Evolutionary conservation across 306 rosid genomes (phyloP).

Genomic region (Glycine tomentella): DNA sequence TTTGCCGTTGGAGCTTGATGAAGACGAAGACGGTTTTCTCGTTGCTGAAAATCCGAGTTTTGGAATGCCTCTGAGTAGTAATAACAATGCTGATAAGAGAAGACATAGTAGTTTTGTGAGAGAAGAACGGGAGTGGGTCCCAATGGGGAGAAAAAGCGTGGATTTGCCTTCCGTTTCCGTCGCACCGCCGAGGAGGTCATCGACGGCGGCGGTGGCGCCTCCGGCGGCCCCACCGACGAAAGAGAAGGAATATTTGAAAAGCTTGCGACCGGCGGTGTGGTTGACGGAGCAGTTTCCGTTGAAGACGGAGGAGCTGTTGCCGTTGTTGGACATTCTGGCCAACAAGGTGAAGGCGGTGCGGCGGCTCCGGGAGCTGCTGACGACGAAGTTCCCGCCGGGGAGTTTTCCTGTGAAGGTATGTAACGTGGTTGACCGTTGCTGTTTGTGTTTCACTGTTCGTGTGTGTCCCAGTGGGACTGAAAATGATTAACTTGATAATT

Average conservation of each 20-base stretch:
- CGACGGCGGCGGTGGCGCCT: slow-evolving; percentile 2
- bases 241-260: slow-evolving; percentile 86
- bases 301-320: slow-evolving; percentile 90
- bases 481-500: slow-evolving; percentile 22
- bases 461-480: slow-evolving; percentile 3
- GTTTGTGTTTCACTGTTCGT: background rate
- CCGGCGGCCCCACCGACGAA: slow-evolving; percentile 61
- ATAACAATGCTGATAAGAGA: slow-evolving; percentile 52
- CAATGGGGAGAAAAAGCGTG: slow-evolving; percentile 80
- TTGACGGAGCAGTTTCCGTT: slow-evolving; percentile 94
- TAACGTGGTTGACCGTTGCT: slow-evolving; percentile 8
- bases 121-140: slow-evolving; percentile 83
- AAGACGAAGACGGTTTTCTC: slow-evolving; percentile 91
- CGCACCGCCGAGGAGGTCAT: slow-evolving; percentile 56
- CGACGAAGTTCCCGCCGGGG: slow-evolving; percentile 95
- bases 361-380: slow-evolving; percentile 91
- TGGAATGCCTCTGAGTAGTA: slow-evolving; percentile 39
- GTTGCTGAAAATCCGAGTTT: slow-evolving; percentile 89
- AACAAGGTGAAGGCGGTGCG: slow-evolving; percentile 93
- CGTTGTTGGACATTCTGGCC: slow-evolving; percentile 87
- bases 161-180: slow-evolving; percentile 60
- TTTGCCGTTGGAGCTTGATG: slow-evolving; percentile 83
- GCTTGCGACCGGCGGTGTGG: slow-evolving; percentile 92
- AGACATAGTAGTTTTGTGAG: slow-evolving; percentile 87
- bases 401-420: slow-evolving; percentile 94